Conservation (phyloP, 495 filamentous ascomycete genomes). For the Thermochaetoides thermophila region DNA sequence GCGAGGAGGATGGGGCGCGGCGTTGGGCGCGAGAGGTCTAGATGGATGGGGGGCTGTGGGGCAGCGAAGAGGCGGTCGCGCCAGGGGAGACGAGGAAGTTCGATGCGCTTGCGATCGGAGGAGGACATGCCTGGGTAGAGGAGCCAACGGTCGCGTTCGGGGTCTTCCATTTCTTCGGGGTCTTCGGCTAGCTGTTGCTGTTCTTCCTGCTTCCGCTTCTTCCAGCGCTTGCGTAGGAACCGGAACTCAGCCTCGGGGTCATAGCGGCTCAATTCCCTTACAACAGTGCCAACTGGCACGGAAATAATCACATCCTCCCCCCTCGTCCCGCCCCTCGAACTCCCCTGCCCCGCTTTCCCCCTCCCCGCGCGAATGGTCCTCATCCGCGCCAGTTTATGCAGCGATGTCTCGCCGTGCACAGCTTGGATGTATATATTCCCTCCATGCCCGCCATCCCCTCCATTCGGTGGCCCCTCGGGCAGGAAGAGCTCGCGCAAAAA, state of each 20-base stretch:
- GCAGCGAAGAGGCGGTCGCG: constrained; percentile 46
- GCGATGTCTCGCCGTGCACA: constrained; percentile 70
- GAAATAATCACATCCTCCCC: constrained; percentile 78
- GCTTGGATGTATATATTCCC: constrained; percentile 93
- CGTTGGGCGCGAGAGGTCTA: constrained; percentile 74
- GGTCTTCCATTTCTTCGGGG: constrained; percentile 16
- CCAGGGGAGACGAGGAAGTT: constrained; percentile 43
- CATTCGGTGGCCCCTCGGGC: constrained; percentile 82
- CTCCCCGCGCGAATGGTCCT: constrained; percentile 61
- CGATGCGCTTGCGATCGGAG: constrained; percentile 43
- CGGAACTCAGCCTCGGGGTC: constrained; percentile 56
- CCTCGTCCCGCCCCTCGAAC: constrained; percentile 59
- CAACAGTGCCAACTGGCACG: constrained; percentile 84
- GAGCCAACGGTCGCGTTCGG: constrained; percentile 57
- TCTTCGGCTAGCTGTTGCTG: constrained; percentile 16
- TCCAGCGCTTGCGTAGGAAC: constrained; percentile 16
- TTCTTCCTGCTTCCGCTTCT: constrained; percentile 17
- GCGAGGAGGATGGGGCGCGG: constrained; percentile 76
- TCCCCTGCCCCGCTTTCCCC: constrained; percentile 78
- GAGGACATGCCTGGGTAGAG: constrained; percentile 64
- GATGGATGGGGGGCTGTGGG: constrained; percentile 52
- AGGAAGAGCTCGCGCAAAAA: constrained; percentile 85
- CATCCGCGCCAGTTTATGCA: constrained; percentile 79
- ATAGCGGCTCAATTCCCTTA: constrained; percentile 61
- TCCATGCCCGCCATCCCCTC: constrained; percentile 83